Percentiles rank a stretch among this genome's conserved stretches.
phyloP scores from a whole-genome alignment of 2,329 filamentous ascomycete genomes.

The Paramyrothecium sp. region DNA sequence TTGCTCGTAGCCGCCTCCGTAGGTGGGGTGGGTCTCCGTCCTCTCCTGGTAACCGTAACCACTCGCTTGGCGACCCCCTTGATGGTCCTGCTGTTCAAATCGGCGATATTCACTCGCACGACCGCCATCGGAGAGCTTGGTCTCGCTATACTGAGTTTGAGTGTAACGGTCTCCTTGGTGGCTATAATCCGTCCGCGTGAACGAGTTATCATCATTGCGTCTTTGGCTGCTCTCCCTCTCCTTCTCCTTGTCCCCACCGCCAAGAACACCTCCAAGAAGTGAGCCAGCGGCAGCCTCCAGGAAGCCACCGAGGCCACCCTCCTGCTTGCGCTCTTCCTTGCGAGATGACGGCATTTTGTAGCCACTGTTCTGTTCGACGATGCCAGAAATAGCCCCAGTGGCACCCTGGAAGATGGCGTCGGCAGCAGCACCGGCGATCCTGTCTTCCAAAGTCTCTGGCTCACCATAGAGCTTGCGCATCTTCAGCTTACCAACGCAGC shows the following conservation, averaged over 20 bases:
- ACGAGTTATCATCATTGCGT: conserved; percentile 54
- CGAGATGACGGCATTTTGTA: conserved; percentile 33
- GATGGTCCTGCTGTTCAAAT: conserved; percentile 55
- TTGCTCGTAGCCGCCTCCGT: conserved; percentile 57
- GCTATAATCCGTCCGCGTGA: conserved; percentile 62
- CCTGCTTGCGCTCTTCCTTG: conserved; percentile 46
- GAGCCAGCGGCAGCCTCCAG: conserved; percentile 64
- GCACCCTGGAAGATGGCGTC: conserved; percentile 57
- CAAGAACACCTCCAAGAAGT: conserved; percentile 62
- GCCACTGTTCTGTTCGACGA: conserved; percentile 47
- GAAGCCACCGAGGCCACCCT: conserved; percentile 66
- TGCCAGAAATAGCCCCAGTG: conserved; percentile 47
- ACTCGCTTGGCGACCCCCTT: conserved; percentile 32
- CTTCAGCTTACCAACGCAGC: conserved; percentile 74
- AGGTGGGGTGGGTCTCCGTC: conserved; percentile 49
- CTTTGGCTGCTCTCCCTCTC: conserved; percentile 49
- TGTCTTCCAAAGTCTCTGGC: conserved; percentile 50
- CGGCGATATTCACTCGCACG: conserved; percentile 59
- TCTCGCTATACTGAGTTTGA: conserved; percentile 59
- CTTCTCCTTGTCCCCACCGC: conserved; percentile 51
- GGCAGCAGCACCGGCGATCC: conserved; percentile 55
- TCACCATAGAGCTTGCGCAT: conserved; percentile 67
- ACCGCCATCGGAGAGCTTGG: conserved; percentile 56
- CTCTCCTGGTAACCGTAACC: conserved; percentile 59
- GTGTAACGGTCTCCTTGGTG: conserved; percentile 56